These are phyloP conservation scores for Cucurbitaria berberidis DNA, from an alignment of 2,329 filamentous ascomycete genomes.

Conservation along the genomic window DNA sequence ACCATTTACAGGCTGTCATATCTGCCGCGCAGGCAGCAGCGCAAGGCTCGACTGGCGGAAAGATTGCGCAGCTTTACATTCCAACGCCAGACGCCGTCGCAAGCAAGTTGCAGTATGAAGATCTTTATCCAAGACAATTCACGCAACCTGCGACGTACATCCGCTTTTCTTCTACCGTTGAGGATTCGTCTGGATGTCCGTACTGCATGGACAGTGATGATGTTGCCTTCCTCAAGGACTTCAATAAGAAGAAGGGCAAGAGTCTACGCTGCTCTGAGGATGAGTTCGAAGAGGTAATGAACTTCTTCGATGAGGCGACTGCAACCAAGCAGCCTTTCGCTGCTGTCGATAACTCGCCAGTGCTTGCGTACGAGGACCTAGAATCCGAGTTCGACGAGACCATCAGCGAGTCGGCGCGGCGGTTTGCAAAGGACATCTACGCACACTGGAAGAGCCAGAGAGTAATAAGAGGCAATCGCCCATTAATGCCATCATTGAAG, in stretches of 20 bases:
- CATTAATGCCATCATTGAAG: conserved; percentile 81
- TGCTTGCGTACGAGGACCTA: conserved; percentile 64
- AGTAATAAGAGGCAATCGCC: conserved; percentile 69
- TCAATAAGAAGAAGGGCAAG: conserved; percentile 77
- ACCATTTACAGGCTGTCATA: conserved; percentile 88
- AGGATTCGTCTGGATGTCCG: conserved; percentile 86
- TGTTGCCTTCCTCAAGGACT: conserved; percentile 79
- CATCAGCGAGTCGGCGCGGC: conserved; percentile 60
- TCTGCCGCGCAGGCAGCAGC: conserved; percentile 66
- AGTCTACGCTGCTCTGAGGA: conserved; percentile 77
- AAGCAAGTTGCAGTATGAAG: conserved; percentile 80
- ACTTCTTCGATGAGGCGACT: conserved; percentile 89
- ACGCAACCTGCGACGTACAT: conserved; percentile 91
- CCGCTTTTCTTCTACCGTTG: conserved; percentile 96
- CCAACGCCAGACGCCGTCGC: conserved; percentile 69
- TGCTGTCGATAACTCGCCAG: conserved; percentile 84
- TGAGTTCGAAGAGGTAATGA: conserved; percentile 92
- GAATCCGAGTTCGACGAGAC: conserved; percentile 69
- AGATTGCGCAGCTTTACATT: conserved; percentile 69
- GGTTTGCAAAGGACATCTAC: conserved; percentile 79
- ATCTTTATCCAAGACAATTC: conserved; percentile 80
- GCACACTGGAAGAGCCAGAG: conserved; percentile 84
- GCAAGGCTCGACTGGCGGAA: conserved; percentile 58
- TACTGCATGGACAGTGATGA: conserved; percentile 97
- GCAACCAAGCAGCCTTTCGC: conserved; percentile 85